phyloP scores from a whole-genome alignment of 257 asterid species.

The Cordia subcordata region DNA sequence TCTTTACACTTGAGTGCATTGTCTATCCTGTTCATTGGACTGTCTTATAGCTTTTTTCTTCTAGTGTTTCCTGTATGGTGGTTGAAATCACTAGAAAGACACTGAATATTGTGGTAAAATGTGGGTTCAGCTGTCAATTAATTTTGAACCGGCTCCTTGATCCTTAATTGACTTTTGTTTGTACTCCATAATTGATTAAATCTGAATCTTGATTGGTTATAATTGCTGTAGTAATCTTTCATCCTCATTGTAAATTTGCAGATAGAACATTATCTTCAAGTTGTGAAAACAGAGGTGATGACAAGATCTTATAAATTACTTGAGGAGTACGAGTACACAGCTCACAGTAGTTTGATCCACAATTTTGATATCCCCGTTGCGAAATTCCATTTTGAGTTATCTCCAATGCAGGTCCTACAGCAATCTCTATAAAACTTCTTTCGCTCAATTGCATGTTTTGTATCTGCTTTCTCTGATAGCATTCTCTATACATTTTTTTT shows the following conservation, averaged over 20 bases:
- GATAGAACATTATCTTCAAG: slow-evolving; percentile 96
- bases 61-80: too few species aligned
- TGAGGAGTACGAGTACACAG: slow-evolving; percentile 92
- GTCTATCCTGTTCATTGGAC: background rate
- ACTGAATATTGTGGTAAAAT: too few species aligned
- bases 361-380: slow-evolving; percentile 75
- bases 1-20: background rate
- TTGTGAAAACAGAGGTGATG: slow-evolving; percentile 90
- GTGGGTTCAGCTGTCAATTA: too few species aligned
- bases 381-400: slow-evolving; percentile 79
- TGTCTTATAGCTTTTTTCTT: too few species aligned
- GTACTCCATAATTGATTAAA: too few species aligned
- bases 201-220: background rate
- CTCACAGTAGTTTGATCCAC: slow-evolving; percentile 89
- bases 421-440: slow-evolving; percentile 4
- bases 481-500: slow-evolving; percentile 11
- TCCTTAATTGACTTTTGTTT: too few species aligned
- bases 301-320: slow-evolving; percentile 71
- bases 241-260: slow-evolving; percentile 30
- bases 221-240: background rate
- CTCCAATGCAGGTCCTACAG: slow-evolving; percentile 84
- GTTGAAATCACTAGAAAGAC: too few species aligned
- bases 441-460: background rate
- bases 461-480: slow-evolving; percentile 2
- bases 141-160: too few species aligned